Evolutionary conservation across 495 filamentous ascomycete species (phyloP).

Genomic region (Daldinia concentrica): DNA sequence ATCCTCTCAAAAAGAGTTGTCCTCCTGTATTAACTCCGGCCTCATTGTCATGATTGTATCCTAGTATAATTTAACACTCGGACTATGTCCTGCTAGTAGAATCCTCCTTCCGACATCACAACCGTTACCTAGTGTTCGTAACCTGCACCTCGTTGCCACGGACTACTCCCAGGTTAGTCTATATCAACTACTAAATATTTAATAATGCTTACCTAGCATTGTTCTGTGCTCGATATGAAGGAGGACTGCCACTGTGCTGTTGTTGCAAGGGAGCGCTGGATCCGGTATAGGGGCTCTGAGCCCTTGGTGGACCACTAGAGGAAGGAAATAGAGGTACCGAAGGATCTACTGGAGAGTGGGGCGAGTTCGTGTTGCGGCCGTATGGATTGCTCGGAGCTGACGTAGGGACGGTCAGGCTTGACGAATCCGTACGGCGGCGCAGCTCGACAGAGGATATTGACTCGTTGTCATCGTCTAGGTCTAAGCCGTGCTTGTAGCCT

Average conservation of each 20-base stretch:
- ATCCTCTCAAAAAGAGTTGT: constrained; percentile 25
- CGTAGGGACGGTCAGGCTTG: constrained; percentile 48
- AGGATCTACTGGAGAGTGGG: constrained; percentile 44
- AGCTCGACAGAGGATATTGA: constrained; percentile 62
- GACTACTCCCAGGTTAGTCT: constrained; percentile 49
- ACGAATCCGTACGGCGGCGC: constrained; percentile 50
- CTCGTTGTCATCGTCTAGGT: constrained; percentile 82
- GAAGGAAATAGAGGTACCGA: constrained; percentile 46
- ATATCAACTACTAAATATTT: background rate
- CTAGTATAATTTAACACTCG: constrained; percentile 36
- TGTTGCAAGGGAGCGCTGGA: constrained; percentile 28
- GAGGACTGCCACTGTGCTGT: constrained; percentile 53
- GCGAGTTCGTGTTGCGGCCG: constrained; percentile 18
- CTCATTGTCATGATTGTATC: constrained; percentile 43
- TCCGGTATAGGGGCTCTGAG: constrained; percentile 44
- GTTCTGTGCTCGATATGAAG: constrained; percentile 51
- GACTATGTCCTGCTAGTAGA: constrained; percentile 41
- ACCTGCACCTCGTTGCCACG: constrained; percentile 65
- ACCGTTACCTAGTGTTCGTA: constrained; percentile 54
- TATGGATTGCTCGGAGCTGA: constrained; percentile 25
- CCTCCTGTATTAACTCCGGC: constrained; percentile 42
- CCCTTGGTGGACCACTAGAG: constrained; percentile 27
- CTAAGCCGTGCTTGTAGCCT: constrained; percentile 66
- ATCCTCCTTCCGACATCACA: constrained; percentile 27
- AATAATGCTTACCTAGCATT: constrained; percentile 57